Conservation (phyloP, 495 filamentous ascomycete genomes). For the Lichenothelia convexa region DNA sequence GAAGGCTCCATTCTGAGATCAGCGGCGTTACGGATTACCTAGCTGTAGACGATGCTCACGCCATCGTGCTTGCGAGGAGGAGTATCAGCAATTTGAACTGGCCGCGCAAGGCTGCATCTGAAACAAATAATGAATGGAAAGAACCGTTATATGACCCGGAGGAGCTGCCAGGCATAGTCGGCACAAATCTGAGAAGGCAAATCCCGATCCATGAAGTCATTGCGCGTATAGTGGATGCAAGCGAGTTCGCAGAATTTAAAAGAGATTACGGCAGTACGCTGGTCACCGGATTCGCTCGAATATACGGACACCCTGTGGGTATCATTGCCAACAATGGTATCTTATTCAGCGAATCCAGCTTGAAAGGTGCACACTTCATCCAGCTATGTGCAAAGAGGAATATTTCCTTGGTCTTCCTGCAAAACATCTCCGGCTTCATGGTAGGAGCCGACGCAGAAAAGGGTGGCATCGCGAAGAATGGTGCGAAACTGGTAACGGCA, state of each 20-base stretch:
- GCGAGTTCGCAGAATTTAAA: slow-evolving; percentile 87
- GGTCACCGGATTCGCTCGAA: slow-evolving; percentile 80
- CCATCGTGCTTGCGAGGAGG: slow-evolving; percentile 67
- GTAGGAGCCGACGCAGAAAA: slow-evolving; percentile 83
- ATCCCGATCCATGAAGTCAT: slow-evolving; percentile 83
- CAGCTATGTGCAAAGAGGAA: slow-evolving; percentile 85
- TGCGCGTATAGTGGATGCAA: slow-evolving; percentile 82
- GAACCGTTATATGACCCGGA: slow-evolving; percentile 69
- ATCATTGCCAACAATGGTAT: slow-evolving; percentile 97
- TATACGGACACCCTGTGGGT: slow-evolving; percentile 80
- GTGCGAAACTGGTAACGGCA: slow-evolving; percentile 89
- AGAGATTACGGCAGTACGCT: slow-evolving; percentile 77
- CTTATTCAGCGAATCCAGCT: slow-evolving; percentile 74
- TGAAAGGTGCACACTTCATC: slow-evolving; percentile 96
- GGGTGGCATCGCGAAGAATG: slow-evolving; percentile 94
- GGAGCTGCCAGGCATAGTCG: slow-evolving; percentile 75
- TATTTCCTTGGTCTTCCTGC: slow-evolving; percentile 80
- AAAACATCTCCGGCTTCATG: slow-evolving; percentile 98
- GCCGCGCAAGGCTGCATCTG: slow-evolving; percentile 25
- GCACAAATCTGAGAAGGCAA: slow-evolving; percentile 68
- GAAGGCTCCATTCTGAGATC: slow-evolving; percentile 74
- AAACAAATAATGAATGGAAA: slow-evolving; percentile 10
- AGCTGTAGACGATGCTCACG: slow-evolving; percentile 86
- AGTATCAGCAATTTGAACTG: slow-evolving; percentile 81
- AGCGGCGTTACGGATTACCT: slow-evolving; percentile 95